Conservation (phyloP, 495 filamentous ascomycete species). For the Delitschia confertaspora region DNA sequence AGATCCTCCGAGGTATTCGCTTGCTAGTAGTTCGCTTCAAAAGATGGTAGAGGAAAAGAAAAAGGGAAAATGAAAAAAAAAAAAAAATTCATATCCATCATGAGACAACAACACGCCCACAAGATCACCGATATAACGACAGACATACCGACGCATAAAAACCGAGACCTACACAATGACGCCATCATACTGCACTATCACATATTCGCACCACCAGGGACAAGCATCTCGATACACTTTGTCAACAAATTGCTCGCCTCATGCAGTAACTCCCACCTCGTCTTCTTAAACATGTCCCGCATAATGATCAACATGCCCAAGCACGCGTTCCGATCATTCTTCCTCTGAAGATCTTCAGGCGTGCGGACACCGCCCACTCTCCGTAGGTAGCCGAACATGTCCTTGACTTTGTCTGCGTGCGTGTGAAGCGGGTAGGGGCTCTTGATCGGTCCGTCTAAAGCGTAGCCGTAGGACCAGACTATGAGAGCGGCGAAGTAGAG, state of each 20-base stretch:
- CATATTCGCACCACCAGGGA: constrained; percentile 13
- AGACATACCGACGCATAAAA: no score
- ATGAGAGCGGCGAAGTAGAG: constrained; percentile 87
- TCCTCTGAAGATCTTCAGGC: constrained; percentile 69
- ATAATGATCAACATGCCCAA: constrained; percentile 75
- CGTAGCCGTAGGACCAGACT: constrained; percentile 92
- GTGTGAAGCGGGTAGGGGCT: constrained; percentile 45
- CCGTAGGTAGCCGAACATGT: constrained; percentile 72
- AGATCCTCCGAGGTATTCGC: no score
- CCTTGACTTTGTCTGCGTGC: constrained; percentile 55
- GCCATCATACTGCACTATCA: background rate
- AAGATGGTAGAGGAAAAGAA: no score
- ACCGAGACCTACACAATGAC: no score
- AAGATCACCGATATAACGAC: no score
- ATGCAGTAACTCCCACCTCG: constrained; percentile 83
- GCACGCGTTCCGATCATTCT: constrained; percentile 73
- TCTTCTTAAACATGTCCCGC: constrained; percentile 67
- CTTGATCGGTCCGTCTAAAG: constrained; percentile 69
- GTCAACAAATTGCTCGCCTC: constrained; percentile 74
- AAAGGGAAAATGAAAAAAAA: no score
- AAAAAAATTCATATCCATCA: no score
- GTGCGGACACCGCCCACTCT: constrained; percentile 65
- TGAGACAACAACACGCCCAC: no score
- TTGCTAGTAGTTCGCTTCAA: no score
- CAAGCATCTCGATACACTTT: constrained; percentile 64